Conservation (phyloP, 2,329 filamentous ascomycete species). For the Myrmaecium sp. region DNA sequence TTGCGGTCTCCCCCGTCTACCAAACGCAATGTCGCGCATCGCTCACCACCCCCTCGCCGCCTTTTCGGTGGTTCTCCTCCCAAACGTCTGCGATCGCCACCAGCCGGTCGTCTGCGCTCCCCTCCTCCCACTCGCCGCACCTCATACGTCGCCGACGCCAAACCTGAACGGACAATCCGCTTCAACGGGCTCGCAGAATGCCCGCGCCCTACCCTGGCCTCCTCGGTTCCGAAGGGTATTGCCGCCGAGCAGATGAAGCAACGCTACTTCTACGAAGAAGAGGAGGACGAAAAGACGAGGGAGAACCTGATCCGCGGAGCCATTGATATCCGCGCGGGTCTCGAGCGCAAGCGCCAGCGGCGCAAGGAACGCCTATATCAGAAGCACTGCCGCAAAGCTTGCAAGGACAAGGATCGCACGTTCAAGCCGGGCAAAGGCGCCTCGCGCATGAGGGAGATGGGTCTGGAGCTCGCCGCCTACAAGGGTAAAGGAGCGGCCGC, state of each 20-base stretch:
- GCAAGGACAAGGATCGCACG: constrained; percentile 50
- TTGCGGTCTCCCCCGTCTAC: constrained; percentile 34
- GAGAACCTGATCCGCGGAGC: constrained; percentile 65
- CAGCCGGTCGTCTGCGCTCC: constrained; percentile 34
- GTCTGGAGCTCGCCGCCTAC: constrained; percentile 72
- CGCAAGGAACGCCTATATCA: constrained; percentile 85
- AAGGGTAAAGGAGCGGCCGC: constrained; percentile 35
- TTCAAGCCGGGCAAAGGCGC: constrained; percentile 62
- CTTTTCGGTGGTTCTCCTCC: constrained; percentile 61
- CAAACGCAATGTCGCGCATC: constrained; percentile 17
- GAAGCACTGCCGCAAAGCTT: constrained; percentile 72
- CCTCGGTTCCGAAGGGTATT: constrained; percentile 56
- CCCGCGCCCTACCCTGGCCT: constrained; percentile 57
- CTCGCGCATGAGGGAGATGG: constrained; percentile 84
- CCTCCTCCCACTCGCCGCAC: constrained; percentile 45
- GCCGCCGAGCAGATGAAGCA: constrained; percentile 14
- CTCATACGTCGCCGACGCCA: constrained; percentile 15
- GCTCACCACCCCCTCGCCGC: constrained; percentile 32
- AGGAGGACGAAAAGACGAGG: constrained; percentile 19
- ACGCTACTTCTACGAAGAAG: no score
- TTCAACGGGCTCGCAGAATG: constrained; percentile 41
- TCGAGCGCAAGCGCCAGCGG: constrained; percentile 85
- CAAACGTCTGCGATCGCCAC: constrained; percentile 34
- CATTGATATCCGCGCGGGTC: constrained; percentile 80
- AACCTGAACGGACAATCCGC: constrained; percentile 16